Evolutionary conservation across 805 yeast species (phyloP), one percentile per base, ranked within the genome.

Genomic region (Suhomyces faveliae): DNA sequence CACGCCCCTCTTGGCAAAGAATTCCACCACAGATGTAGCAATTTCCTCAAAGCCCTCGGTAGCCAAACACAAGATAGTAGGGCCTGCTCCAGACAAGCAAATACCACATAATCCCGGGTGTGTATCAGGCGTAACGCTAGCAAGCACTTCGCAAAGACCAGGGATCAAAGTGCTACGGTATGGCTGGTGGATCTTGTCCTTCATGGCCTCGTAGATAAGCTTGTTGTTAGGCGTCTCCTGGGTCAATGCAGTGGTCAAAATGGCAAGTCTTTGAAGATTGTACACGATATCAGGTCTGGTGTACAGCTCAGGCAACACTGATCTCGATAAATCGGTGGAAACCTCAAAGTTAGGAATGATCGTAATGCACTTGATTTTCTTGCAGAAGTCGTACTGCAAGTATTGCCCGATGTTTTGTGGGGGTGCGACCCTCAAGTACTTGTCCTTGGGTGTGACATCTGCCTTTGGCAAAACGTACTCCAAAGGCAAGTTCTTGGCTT

Each of bases 81-180:
- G 99, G 7, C 99, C 99, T 5, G 99, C 99, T 45, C 99, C 99
- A 22, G 96, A 87, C 49, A 94, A 76, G 65, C 99, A 94, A 58
- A 94, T 89, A 45, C 99, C 99, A 49, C 94, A 76, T 42, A 91
- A 76, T 3, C 97, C 97, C 1, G 85, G 85, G 63, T 88, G 87
- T 5, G 87, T 74, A 40, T 79, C 76, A 38, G 98, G 96, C 0
- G 95, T 88, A 44, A 94, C 84, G 11, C 86, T 77, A 5, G 82
- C 74, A 56, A 94, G 76, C 42, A 94, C 89, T 52, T 88, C 89
- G 9, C 85, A 76, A 47, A 94, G 77, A 0, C 98, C 99, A 4
- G 99, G 99, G 49, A 94, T 89, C 57, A 92, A 78, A 11, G 84
- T 83, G 61, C 90, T 84, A 62, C 99, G 81, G 77, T 92, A 94